A percentile compares a stretch with the other conserved stretches of the same genome.
Evolutionary conservation across 805 yeast genomes (phyloP).

Genomic region (Blastobotrys chiropterorum): DNA sequence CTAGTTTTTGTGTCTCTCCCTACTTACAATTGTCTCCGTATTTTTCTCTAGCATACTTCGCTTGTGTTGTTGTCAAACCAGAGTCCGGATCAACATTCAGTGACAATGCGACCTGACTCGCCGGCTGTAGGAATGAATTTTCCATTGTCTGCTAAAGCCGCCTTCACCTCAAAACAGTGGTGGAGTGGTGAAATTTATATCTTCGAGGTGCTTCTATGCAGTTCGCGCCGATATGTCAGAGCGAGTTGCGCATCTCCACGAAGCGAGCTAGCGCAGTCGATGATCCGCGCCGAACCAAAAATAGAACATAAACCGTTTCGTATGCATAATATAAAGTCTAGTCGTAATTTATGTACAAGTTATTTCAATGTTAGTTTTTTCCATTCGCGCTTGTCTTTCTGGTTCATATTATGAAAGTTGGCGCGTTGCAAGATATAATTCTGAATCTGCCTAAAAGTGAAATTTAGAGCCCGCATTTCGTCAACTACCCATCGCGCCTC

Average conservation of each 20-base stretch:
- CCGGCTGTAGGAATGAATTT: constrained; percentile 8
- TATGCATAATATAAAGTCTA: no score
- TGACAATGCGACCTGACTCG: constrained; percentile 13
- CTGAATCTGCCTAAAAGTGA: not conserved
- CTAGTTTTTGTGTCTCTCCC: no score
- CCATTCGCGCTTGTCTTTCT: not conserved
- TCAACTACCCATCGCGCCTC: not conserved
- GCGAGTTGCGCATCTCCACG: no score
- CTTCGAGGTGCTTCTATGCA: not conserved
- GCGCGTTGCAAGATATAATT: not conserved
- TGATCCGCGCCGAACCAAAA: no score
- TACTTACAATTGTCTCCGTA: constrained; percentile 20
- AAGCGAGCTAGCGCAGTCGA: no score
- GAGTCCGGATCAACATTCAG: constrained; percentile 14
- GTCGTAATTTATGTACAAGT: not conserved
- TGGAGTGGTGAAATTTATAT: not conserved
- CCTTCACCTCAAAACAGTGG: not conserved
- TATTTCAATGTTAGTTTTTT: not conserved
- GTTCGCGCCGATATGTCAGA: no score
- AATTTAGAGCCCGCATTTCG: not conserved
- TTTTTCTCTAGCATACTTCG: constrained; percentile 12
- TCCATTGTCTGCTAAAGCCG: constrained; percentile 15
- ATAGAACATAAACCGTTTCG: no score
- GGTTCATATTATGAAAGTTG: not conserved
- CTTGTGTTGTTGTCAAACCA: constrained; percentile 23